Percentiles rank a stretch among this genome's conserved stretches.
Evolutionary conservation across 352 stramenopile genomes (phyloP).

Genomic region (Pythium sp.): DNA sequence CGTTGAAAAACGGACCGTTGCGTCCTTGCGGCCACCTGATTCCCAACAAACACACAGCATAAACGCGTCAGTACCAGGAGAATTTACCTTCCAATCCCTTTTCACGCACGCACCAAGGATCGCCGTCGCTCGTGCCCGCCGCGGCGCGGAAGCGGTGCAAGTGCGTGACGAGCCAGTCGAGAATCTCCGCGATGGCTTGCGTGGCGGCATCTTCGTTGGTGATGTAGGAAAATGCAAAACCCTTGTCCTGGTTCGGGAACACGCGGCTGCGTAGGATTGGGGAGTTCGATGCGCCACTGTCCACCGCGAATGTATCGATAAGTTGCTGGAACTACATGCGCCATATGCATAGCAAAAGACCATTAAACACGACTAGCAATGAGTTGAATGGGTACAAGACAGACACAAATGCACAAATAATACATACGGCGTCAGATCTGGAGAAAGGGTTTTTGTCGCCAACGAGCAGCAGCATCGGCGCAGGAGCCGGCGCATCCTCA

Average conservation of each 20-base stretch:
- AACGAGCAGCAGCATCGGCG: conserved; percentile 62
- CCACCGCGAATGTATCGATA: conserved; percentile 29
- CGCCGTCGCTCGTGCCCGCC: conserved; percentile 71
- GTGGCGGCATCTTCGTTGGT: conserved; percentile 88
- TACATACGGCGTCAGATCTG: conserved; percentile 56
- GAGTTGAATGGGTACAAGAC: not conserved
- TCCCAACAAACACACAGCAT: not conserved
- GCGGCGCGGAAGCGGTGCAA: conserved; percentile 80
- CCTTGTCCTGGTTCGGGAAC: conserved; percentile 70
- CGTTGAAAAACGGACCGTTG: conserved; percentile 86
- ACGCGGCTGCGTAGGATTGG: conserved; percentile 33
- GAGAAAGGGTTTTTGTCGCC: conserved; percentile 65
- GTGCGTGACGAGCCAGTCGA: conserved; percentile 84
- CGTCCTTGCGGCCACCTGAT: conserved; percentile 79
- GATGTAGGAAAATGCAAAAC: conserved; percentile 88
- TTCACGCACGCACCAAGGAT: conserved; percentile 47
- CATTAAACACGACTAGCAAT: not conserved
- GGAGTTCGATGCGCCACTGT: conserved; percentile 17
- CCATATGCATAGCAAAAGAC: not conserved
- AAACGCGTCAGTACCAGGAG: conserved; percentile 1
- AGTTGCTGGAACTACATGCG: conserved; percentile 49
- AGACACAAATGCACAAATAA: not conserved
- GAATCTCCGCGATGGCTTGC: conserved; percentile 77
- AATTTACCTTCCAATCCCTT: not conserved
- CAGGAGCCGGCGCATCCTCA: conserved; percentile 13